Evolutionary conservation across 2,329 filamentous ascomycete species (phyloP).

Genomic region (Colletotrichum chrysophilum): DNA sequence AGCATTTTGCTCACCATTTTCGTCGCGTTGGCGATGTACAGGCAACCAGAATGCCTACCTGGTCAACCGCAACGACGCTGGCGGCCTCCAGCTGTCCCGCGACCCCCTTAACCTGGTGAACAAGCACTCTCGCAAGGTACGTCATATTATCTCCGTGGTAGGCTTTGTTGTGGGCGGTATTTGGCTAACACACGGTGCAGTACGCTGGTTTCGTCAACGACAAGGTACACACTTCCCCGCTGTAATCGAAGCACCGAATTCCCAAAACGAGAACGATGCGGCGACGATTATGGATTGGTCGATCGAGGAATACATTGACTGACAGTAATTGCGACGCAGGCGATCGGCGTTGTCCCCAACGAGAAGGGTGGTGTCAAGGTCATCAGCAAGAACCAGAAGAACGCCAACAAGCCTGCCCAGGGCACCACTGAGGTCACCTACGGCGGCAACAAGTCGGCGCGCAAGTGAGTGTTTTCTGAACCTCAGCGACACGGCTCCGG

Average conservation of each 20-base stretch:
- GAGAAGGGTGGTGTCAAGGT: constrained; percentile 83
- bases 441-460: constrained; percentile 70
- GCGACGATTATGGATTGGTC: constrained; percentile 14
- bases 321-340: constrained; percentile 54
- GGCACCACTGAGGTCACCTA: constrained; percentile 70
- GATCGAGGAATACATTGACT: background rate
- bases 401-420: constrained; percentile 75
- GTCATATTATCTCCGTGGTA: constrained; percentile 8
- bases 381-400: constrained; percentile 82
- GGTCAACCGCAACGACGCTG: constrained; percentile 83
- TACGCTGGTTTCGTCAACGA: constrained; percentile 92
- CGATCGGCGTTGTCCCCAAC: constrained; percentile 77
- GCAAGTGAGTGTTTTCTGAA: constrained; percentile 68
- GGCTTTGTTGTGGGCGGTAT: background rate
- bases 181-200: constrained; percentile 54
- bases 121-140: constrained; percentile 89
- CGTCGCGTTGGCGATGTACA: constrained; percentile 40
- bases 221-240: constrained; percentile 67
- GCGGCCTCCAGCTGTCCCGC: constrained; percentile 88
- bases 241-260: background rate
- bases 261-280: background rate
- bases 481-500: background rate
- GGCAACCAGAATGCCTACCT: constrained; percentile 89
- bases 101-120: constrained; percentile 95
- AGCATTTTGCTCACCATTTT: background rate